These are phyloP conservation scores for Eragrostis tef DNA, from an alignment of 202 grass and related monocot genomes.

Conservation along the genomic window DNA sequence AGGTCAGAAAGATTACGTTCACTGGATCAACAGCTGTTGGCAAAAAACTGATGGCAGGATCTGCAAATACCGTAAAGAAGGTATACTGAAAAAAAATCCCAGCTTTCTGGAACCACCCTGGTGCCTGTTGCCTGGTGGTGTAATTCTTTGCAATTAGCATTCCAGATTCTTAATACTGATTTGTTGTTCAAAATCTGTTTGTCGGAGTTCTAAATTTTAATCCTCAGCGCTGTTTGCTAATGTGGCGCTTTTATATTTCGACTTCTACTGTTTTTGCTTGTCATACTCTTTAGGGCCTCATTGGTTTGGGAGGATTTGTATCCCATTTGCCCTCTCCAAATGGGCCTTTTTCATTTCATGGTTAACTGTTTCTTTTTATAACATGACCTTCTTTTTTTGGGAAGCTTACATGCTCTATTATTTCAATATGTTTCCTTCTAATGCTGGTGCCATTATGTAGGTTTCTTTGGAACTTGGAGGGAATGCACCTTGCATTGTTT, in stretches of 20 bases:
- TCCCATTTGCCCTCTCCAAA: not conserved
- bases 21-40: constrained; percentile 97
- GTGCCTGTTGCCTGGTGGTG: not conserved
- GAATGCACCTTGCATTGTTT: constrained; percentile 97
- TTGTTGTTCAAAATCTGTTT: constrained; percentile 16
- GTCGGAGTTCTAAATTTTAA: not conserved
- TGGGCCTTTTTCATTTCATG: not conserved
- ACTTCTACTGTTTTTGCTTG: not conserved
- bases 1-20: constrained; percentile 99
- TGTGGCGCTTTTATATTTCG: constrained; percentile 18
- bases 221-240: not conserved
- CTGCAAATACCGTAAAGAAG: constrained; percentile 92
- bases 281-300: not conserved
- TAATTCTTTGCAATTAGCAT: not conserved
- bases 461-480: constrained; percentile 98
- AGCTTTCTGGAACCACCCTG: not conserved
- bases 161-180: not conserved
- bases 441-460: constrained; percentile 48
- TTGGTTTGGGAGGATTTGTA: not conserved
- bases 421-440: constrained; percentile 9
- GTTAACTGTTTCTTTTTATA: not conserved
- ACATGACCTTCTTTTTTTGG: not conserved
- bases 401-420: constrained; percentile 4
- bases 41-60: constrained; percentile 93
- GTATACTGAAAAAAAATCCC: constrained; percentile 51